Evolutionary conservation across 768 basidiomycete genomes (phyloP), one percentile per base, ranked within the genome.

Genomic region (Aureoboletus auriporus): DNA sequence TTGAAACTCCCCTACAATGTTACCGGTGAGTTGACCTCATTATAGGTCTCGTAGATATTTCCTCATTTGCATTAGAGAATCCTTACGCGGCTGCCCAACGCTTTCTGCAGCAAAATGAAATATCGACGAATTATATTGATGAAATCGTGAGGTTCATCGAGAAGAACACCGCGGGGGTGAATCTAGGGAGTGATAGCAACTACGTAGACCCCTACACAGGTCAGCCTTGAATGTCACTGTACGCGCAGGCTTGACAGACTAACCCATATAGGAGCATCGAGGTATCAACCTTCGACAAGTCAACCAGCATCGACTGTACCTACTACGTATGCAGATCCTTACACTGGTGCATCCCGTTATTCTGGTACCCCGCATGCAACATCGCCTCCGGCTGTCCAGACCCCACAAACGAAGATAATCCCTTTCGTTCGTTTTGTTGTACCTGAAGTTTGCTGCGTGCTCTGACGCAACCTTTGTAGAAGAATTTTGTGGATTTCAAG

Each of bases 1-100:
- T 73, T 98, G 54, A 98, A 97, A 62, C 76, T 99, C 17, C 95
- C 95, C 0, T 98, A 90, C 67, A 97, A 98, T 64, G 82, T 79
- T 23, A 78, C 82, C 39, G 94, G 93, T 89, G 53, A 47, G 78
- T 64, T 27, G 34, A 5, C 33, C 20, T 27, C 23, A 11, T 42
- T 35, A 14, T 30, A 12, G 8, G 28, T 35, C 29, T 11, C 16
- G 16, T 12, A 40, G 4, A 37, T 38, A 36, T 43, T 29, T 20
- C 17, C 16, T 54, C 51, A 56, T 39, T 23, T 39, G 7, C 23
- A 42, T 1, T 59, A 96, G 94, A 98, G 56, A 97, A 97, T 66
- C 87, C 94, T 0, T 97, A 83, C 67, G 64, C 72, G 10, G 94
- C 92, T 7, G 96, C 96, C 0, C 89, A 94, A 64, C 80, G 80